Evolutionary conservation across 2,329 filamentous ascomycete species (phyloP).

Genomic region (Sporothrix inflata): DNA sequence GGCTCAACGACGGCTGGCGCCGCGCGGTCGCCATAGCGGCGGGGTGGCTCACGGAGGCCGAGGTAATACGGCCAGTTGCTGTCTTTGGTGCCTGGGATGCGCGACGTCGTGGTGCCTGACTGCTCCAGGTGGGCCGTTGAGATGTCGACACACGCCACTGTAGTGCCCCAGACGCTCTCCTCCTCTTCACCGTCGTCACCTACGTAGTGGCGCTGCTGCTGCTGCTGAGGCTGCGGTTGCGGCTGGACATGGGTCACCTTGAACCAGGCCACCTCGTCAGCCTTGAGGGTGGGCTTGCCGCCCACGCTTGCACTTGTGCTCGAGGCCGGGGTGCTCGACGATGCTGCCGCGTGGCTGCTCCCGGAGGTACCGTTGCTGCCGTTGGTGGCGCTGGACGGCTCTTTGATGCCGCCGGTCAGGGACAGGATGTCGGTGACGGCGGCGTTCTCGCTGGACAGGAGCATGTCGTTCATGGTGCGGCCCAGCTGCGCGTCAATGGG

Average conservation of each 20-base stretch:
- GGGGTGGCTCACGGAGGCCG: conserved; percentile 70
- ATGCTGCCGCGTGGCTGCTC: conserved; percentile 29
- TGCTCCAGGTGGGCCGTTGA: conserved; percentile 87
- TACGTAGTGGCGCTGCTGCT: conserved; percentile 44
- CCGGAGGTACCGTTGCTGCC: conserved; percentile 37
- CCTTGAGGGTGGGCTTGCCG: conserved; percentile 38
- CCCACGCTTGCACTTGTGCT: not conserved
- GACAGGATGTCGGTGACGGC: conserved; percentile 73
- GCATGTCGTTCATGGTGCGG: conserved; percentile 74
- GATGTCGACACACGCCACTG: conserved; percentile 83
- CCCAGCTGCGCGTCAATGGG: conserved; percentile 86
- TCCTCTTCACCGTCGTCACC: conserved; percentile 61
- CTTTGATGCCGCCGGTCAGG: conserved; percentile 48
- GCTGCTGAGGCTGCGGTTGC: conserved; percentile 44
- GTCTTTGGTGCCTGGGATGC: conserved; percentile 73
- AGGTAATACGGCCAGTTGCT: conserved; percentile 92
- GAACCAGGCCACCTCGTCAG: conserved; percentile 84
- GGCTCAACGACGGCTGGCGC: conserved; percentile 50
- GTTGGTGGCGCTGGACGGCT: not conserved
- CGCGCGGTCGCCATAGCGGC: conserved; percentile 46
- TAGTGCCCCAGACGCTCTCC: conserved; percentile 75
- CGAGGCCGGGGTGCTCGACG: not conserved
- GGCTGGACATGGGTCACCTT: conserved; percentile 75
- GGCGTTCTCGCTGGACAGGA: conserved; percentile 58
- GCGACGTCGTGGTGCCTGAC: conserved; percentile 82